phyloP scores from a whole-genome alignment of 371 early-diverging fungal genomes.

The Thermomucor indicae-seudaticae region DNA sequence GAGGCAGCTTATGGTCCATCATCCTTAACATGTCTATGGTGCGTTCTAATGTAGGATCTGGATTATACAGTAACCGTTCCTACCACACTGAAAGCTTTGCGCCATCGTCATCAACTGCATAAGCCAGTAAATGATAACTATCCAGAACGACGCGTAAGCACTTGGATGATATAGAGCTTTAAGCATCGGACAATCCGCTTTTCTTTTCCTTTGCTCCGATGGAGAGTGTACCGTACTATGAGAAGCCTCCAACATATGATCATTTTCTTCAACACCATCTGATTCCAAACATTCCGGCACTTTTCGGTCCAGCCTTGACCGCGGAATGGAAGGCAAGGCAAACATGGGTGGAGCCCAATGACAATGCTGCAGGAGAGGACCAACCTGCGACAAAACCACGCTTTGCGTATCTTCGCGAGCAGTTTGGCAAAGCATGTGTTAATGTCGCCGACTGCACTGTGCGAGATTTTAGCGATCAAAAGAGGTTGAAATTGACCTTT shows the following conservation, averaged over 20 bases:
- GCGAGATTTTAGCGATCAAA: slow-evolving; percentile 60
- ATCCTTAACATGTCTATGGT: too few species aligned
- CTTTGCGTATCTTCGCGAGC: slow-evolving; percentile 23
- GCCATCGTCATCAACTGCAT: too few species aligned
- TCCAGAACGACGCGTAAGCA: too few species aligned
- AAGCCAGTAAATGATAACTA: too few species aligned
- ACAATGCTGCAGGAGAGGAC: slow-evolving; percentile 9
- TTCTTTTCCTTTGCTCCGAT: neutral
- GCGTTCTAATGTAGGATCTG: too few species aligned
- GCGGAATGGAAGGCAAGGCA: slow-evolving; percentile 55
- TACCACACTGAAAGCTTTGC: too few species aligned
- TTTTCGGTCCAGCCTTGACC: slow-evolving; percentile 56
- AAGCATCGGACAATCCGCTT: neutral
- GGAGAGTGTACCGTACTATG: slow-evolving; percentile 29
- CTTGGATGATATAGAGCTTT: too few species aligned
- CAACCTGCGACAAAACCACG: slow-evolving; percentile 29
- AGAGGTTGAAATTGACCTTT: slow-evolving; percentile 51
- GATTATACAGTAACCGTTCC: too few species aligned
- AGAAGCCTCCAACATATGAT: slow-evolving; percentile 36
- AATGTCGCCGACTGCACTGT: slow-evolving; percentile 56
- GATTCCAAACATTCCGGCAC: slow-evolving; percentile 55
- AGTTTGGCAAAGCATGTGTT: slow-evolving; percentile 38
- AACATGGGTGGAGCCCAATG: slow-evolving; percentile 50
- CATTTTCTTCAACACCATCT: slow-evolving; percentile 53
- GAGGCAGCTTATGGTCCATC: too few species aligned